These are phyloP conservation scores for Aureobasidium subglaciale DNA, from an alignment of 2,329 filamentous ascomycete genomes.

Conservation along the genomic window DNA sequence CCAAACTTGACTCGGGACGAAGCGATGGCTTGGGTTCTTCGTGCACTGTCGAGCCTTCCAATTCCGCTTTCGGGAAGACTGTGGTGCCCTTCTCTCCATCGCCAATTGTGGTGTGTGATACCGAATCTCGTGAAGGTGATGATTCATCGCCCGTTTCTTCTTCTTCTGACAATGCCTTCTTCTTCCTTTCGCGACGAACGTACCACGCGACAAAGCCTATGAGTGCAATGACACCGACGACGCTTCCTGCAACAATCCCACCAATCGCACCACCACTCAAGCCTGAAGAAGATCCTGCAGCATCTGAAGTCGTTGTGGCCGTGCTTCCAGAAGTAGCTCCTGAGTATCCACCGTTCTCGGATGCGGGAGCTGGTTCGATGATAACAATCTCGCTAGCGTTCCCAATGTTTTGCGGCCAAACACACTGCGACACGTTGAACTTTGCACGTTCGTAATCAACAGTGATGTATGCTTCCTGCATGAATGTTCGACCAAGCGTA, in stretches of 20 bases:
- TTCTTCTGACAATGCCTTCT: background rate
- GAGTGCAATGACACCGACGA: slow-evolving; percentile 20
- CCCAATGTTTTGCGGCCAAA: slow-evolving; percentile 22
- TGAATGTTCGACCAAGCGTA: slow-evolving; percentile 59
- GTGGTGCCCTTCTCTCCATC: slow-evolving; percentile 3
- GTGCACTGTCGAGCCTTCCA: slow-evolving; percentile 27
- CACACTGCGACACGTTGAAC: slow-evolving; percentile 38
- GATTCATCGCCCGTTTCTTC: slow-evolving; percentile 15
- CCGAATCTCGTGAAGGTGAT: slow-evolving; percentile 8
- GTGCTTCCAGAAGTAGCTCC: background rate
- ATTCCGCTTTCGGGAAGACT: slow-evolving; percentile 41
- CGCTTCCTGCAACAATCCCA: slow-evolving; percentile 38
- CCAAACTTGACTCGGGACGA: slow-evolving; percentile 16
- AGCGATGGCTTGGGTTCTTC: slow-evolving; percentile 12
- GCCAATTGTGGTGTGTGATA: slow-evolving; percentile 10
- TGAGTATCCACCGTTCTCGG: slow-evolving; percentile 4
- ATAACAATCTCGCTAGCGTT: slow-evolving; percentile 23
- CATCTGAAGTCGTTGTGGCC: background rate
- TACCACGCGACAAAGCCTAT: slow-evolving; percentile 30
- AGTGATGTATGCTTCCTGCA: slow-evolving; percentile 57
- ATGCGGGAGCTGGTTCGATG: slow-evolving; percentile 19
- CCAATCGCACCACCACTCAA: slow-evolving; percentile 35
- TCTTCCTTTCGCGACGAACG: slow-evolving; percentile 19
- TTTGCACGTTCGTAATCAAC: slow-evolving; percentile 43
- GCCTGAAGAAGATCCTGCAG: slow-evolving; percentile 8